A percentile compares a stretch with the other conserved stretches of the same genome.
These are phyloP conservation scores for Suillus placidus DNA, from an alignment of 768 basidiomycete genomes.

Conservation along the genomic window DNA sequence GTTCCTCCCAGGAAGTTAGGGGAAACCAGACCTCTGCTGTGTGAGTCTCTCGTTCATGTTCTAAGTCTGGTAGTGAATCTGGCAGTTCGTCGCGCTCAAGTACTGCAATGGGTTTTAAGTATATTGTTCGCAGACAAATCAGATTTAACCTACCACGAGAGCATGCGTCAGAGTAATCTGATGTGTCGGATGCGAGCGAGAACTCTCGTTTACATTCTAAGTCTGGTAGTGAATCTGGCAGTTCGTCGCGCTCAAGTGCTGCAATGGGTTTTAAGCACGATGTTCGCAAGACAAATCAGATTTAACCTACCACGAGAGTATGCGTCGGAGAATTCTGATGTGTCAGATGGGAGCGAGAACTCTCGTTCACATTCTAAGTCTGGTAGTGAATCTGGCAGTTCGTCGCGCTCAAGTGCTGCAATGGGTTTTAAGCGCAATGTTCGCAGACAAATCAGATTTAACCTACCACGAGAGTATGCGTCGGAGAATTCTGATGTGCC, in stretches of 20 bases:
- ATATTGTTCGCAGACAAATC: not conserved
- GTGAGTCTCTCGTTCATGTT: not conserved
- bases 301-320: not conserved
- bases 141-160: not conserved
- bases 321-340: not conserved
- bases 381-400: not conserved
- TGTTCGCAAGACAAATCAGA: not conserved
- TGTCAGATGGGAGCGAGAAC: too few relatives aligned
- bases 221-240: not conserved
- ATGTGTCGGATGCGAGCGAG: not conserved
- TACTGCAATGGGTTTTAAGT: not conserved
- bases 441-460: not conserved
- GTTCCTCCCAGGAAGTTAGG: not conserved
- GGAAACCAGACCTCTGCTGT: not conserved
- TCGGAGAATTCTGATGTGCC: not conserved
- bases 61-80: not conserved
- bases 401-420: not conserved
- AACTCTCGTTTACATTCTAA: not conserved
- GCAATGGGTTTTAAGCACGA: not conserved
- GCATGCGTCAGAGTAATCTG: not conserved
- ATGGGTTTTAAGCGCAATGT: not conserved
- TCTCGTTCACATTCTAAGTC: not conserved
- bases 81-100: not conserved
- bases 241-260: not conserved
- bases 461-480: not conserved